phyloP scores from a whole-genome alignment of 345 rosid genomes.

The Alliaria petiolata region DNA sequence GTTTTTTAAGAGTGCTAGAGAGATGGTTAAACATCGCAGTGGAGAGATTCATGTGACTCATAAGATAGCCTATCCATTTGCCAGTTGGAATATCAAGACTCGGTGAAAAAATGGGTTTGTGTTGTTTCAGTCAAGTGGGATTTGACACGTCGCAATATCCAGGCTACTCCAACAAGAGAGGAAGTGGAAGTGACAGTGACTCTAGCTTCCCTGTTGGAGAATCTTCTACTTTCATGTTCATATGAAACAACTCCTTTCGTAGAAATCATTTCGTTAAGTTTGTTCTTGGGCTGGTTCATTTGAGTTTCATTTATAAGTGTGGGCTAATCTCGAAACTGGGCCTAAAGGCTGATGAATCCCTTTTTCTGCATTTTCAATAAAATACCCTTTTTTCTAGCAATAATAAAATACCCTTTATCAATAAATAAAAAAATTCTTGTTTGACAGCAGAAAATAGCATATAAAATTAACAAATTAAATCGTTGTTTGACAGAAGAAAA shows the following conservation, averaged over 20 bases:
- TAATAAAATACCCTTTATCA: not conserved
- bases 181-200: conserved; percentile 13
- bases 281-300: not conserved
- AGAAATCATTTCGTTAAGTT: not conserved
- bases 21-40: conserved; percentile 27
- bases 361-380: not conserved
- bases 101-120: conserved; percentile 30
- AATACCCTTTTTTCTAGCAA: too few species aligned
- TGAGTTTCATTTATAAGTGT: not conserved
- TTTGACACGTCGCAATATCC: conserved; percentile 25
- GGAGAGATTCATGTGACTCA: conserved; percentile 56
- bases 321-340: not conserved
- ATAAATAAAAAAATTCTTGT: too few species aligned
- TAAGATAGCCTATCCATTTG: conserved; percentile 36
- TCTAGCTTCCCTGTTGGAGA: not conserved
- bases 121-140: not conserved
- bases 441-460: too few species aligned
- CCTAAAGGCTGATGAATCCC: not conserved
- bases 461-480: too few species aligned
- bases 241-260: not conserved
- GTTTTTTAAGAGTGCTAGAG: conserved; percentile 36
- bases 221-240: conserved; percentile 15
- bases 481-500: too few species aligned
- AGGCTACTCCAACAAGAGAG: conserved; percentile 45
- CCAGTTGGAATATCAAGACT: conserved; percentile 30